Evolutionary conservation across 148 eudicot genomes (phyloP).

Genomic region (Rhododendron williamsianum): DNA sequence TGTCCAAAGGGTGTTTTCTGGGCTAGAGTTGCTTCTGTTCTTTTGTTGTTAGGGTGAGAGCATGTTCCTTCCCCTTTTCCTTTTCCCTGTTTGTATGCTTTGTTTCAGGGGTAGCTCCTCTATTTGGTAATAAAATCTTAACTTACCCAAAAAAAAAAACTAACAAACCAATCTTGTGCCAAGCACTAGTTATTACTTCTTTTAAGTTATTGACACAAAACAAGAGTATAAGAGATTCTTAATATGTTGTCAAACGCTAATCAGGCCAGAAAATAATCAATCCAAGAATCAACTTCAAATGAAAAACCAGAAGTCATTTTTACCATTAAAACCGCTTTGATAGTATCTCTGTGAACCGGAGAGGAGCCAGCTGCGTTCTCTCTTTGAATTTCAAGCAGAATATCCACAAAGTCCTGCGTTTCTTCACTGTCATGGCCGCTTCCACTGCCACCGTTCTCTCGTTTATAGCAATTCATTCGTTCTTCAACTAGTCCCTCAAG

Average conservation of each 20-base stretch:
- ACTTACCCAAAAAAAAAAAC: no score
- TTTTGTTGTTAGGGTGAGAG: no score
- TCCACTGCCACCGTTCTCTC: not conserved
- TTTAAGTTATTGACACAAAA: no score
- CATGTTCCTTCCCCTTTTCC: no score
- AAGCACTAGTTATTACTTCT: no score
- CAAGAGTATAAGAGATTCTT: not conserved
- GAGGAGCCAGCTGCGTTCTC: constrained; percentile 28
- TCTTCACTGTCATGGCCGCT: not conserved
- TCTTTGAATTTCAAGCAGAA: constrained; percentile 40
- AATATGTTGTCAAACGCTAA: not conserved
- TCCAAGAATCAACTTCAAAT: no score
- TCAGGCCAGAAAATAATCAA: not conserved
- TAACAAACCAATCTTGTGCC: no score
- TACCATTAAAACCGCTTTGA: constrained; percentile 32
- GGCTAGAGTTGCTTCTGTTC: no score
- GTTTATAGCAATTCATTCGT: constrained; percentile 32
- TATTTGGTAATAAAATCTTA: no score
- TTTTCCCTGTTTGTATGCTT: no score
- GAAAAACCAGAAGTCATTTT: not conserved
- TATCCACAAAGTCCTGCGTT: constrained; percentile 49
- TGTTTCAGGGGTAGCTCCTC: no score
- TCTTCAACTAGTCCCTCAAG: constrained; percentile 18
- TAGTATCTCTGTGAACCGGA: constrained; percentile 26
- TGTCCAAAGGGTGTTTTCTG: no score